phyloP scores from a whole-genome alignment of 2,329 filamentous ascomycete species.

The Neonectria sp. region DNA sequence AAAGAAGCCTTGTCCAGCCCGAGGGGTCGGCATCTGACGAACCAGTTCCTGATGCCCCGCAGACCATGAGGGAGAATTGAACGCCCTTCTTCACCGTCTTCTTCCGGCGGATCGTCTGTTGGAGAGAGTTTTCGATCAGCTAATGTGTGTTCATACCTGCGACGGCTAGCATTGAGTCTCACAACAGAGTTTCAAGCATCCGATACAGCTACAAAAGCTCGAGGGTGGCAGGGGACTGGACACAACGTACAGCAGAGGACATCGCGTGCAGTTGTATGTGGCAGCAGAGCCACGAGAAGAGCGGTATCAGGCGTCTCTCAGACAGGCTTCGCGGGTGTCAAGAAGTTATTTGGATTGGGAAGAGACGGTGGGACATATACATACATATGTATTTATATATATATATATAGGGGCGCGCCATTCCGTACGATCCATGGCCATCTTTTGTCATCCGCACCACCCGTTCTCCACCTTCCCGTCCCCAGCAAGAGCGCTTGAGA shows the following conservation, averaged over 20 bases:
- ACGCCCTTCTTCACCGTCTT: conserved; percentile 99
- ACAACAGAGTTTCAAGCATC: too few species aligned
- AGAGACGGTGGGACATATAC: background rate
- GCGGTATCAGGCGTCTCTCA: background rate
- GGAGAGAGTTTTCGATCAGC: too few species aligned
- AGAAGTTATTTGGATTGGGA: background rate
- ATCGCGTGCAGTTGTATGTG: background rate
- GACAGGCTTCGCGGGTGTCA: background rate
- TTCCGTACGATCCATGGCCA: background rate
- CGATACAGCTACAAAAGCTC: background rate
- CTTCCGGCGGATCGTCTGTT: conserved; percentile 96
- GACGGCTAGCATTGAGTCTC: too few species aligned
- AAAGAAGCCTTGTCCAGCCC: too few species aligned
- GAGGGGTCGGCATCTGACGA: conserved; percentile 57
- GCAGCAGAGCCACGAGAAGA: background rate
- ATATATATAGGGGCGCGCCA: background rate
- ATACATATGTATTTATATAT: too few species aligned
- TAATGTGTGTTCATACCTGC: too few species aligned
- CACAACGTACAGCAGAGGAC: background rate
- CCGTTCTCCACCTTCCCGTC: background rate
- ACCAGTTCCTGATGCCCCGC: conserved; percentile 98
- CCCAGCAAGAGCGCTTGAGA: background rate
- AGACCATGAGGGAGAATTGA: conserved; percentile 99
- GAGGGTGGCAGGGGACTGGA: background rate
- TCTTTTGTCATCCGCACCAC: background rate